phyloP scores from a whole-genome alignment of 768 basidiomycete species.

The Boletus huronensis region DNA sequence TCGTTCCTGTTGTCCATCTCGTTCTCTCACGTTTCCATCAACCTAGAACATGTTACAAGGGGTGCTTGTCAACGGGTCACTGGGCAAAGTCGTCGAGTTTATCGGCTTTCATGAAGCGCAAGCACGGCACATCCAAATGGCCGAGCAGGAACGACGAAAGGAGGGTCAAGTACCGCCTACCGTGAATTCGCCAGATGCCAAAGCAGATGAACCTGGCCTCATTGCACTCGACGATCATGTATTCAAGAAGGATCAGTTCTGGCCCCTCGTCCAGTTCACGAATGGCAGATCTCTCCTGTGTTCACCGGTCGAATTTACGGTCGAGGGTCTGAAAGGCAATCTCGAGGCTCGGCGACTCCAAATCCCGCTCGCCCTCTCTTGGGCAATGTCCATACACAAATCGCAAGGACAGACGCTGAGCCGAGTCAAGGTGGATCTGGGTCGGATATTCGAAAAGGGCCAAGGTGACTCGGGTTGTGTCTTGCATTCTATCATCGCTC shows the following conservation, averaged over 20 bases:
- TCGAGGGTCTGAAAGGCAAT: slow-evolving; percentile 33
- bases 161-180: background rate
- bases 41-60: slow-evolving; percentile 33
- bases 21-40: background rate
- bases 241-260: slow-evolving; percentile 20
- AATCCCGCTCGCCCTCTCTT: slow-evolving; percentile 83
- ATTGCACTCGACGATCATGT: slow-evolving; percentile 11
- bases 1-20: background rate
- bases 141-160: slow-evolving; percentile 24
- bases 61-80: slow-evolving; percentile 77
- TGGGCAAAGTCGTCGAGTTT: slow-evolving; percentile 65
- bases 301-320: slow-evolving; percentile 33
- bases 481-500: background rate
- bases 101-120: slow-evolving; percentile 29
- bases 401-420: slow-evolving; percentile 95
- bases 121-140: slow-evolving; percentile 24
- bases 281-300: slow-evolving; percentile 28
- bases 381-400: slow-evolving; percentile 99
- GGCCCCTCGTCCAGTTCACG: slow-evolving; percentile 38
- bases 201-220: slow-evolving; percentile 5
- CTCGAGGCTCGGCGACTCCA: slow-evolving; percentile 40
- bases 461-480: slow-evolving; percentile 30
- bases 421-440: slow-evolving; percentile 89
- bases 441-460: slow-evolving; percentile 88
- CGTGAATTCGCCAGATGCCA: background rate